Evolutionary conservation across 441 rosid species (phyloP).

Genomic region (Hura crepitans): DNA sequence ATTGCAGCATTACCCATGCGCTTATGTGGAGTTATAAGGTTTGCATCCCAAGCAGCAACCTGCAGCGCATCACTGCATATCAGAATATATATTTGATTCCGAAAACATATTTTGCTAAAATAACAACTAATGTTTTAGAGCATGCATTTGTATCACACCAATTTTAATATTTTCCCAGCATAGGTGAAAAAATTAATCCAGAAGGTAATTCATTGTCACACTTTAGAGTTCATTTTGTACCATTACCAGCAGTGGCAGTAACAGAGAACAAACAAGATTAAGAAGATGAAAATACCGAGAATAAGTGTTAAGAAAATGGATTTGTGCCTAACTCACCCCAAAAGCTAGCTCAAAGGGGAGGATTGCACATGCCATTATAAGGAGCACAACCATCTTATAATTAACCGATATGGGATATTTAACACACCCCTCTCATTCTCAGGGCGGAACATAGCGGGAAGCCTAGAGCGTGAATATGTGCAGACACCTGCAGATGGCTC

Average conservation of each 20-base stretch:
- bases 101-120: not conserved
- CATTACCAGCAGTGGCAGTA: not conserved
- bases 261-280: not conserved
- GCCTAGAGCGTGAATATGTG: no score
- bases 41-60: constrained; percentile 99
- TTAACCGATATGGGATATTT: no score
- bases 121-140: not conserved
- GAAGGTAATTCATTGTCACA: not conserved
- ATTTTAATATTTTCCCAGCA: not conserved
- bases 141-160: not conserved
- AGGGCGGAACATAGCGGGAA: no score
- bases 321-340: no score
- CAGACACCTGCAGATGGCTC: no score
- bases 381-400: no score
- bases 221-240: not conserved
- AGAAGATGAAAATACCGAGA: no score
- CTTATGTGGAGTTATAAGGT: constrained; percentile 88
- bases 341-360: no score
- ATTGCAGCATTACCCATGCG: constrained; percentile 89
- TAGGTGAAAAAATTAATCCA: not conserved
- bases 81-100: constrained; percentile 2
- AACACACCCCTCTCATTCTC: no score
- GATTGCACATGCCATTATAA: no score
- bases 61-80: constrained; percentile 28
- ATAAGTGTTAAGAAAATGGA: no score